Evolutionary conservation across 306 rosid genomes (phyloP).

Genomic region (Geum urbanum): DNA sequence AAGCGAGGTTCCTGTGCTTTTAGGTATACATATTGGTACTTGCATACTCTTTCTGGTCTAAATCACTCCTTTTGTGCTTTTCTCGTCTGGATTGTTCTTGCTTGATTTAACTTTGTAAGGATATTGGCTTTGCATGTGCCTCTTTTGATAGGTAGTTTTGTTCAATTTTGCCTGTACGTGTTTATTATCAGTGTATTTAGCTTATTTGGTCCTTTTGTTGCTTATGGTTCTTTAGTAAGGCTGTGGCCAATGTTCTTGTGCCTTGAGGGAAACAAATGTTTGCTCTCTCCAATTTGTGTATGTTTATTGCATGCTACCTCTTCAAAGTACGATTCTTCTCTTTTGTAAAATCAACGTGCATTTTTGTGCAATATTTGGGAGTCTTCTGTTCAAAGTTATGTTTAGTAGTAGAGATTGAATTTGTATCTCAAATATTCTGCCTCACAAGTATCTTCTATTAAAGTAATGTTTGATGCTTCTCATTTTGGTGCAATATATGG

Average conservation of each 20-base stretch:
- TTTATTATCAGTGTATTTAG: neutral
- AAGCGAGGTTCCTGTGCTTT: neutral
- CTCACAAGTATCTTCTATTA: too few relatives aligned
- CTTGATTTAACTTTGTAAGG: neutral
- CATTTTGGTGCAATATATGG: neutral
- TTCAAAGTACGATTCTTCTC: too few relatives aligned
- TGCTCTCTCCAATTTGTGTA: too few relatives aligned
- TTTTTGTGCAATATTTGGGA: too few relatives aligned
- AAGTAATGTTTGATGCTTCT: neutral
- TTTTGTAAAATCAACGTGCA: too few relatives aligned
- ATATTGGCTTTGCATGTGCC: neutral
- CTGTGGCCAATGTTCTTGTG: too few relatives aligned
- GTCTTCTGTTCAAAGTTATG: too few relatives aligned
- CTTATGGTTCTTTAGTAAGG: neutral
- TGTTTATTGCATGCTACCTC: too few relatives aligned
- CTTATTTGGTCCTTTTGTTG: neutral
- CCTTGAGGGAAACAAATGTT: too few relatives aligned
- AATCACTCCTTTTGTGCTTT: neutral
- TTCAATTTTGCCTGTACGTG: neutral
- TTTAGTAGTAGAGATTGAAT: neutral
- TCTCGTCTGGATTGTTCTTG: slow-evolving; percentile 1
- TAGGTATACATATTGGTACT: neutral
- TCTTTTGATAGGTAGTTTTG: neutral
- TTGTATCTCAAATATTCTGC: neutral
- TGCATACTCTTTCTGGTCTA: neutral